phyloP scores from a whole-genome alignment of 2,329 filamentous ascomycete genomes.

The Fusarium hostae region DNA sequence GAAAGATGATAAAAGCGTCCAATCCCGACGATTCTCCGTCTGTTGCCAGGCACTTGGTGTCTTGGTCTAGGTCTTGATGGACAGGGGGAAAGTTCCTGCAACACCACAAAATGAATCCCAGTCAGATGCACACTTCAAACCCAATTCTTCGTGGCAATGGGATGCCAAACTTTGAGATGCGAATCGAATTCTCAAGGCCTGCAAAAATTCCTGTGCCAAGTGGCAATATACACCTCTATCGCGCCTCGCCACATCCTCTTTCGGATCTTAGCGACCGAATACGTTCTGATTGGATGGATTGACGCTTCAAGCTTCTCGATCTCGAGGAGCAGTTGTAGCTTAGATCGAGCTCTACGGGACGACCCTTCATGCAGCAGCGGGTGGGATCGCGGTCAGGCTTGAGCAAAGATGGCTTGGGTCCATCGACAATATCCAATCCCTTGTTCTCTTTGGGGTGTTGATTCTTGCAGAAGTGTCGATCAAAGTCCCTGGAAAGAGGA shows the following conservation, averaged over 20 bases:
- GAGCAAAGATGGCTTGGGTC: slow-evolving; percentile 15
- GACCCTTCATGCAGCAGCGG: slow-evolving; percentile 43
- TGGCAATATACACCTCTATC: slow-evolving; percentile 21
- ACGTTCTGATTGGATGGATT: slow-evolving; percentile 27
- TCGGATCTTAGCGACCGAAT: slow-evolving; percentile 18
- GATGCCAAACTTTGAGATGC: neutral
- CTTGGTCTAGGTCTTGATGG: neutral
- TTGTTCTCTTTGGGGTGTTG: neutral
- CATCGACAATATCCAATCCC: slow-evolving; percentile 2
- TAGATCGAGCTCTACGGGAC: slow-evolving; percentile 44
- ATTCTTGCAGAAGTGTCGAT: slow-evolving; percentile 23
- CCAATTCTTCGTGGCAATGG: slow-evolving; percentile 14
- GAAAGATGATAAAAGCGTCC: neutral
- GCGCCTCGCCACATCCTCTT: slow-evolving; percentile 17
- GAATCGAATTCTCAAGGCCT: slow-evolving; percentile 8
- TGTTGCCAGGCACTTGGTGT: neutral
- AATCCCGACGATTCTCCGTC: slow-evolving; percentile 5
- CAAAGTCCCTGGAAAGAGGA: slow-evolving; percentile 10
- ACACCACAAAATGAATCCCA: slow-evolving; percentile 14
- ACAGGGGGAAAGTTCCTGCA: slow-evolving; percentile 19
- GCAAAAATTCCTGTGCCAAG: slow-evolving; percentile 5
- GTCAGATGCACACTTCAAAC: slow-evolving; percentile 1
- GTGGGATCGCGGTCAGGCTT: slow-evolving; percentile 10
- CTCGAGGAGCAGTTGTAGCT: slow-evolving; percentile 44
- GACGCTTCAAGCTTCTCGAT: slow-evolving; percentile 38